These are phyloP conservation scores for Dictyostelium capitatum DNA, from an alignment of 78 protist genomes.

Conservation along the genomic window DNA sequence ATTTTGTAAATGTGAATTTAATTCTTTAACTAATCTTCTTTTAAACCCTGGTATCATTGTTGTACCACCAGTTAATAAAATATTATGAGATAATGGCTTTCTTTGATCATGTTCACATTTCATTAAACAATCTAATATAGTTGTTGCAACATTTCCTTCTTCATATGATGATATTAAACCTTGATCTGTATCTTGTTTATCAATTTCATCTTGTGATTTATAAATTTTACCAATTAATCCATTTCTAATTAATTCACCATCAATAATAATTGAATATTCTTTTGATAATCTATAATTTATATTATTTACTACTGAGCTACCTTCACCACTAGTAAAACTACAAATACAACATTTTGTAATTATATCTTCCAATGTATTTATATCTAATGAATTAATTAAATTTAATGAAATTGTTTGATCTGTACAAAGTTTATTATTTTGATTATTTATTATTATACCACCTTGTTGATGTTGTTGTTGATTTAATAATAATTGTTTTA, in stretches of 20 bases:
- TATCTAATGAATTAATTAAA: neutral
- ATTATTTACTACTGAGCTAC: neutral
- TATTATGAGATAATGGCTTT: constrained; percentile 52
- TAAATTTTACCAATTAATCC: neutral
- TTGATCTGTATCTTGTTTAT: neutral
- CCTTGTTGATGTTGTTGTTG: neutral
- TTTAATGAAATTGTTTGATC: neutral
- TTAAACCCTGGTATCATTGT: constrained; percentile 54
- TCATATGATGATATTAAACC: neutral
- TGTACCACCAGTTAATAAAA: constrained; percentile 59
- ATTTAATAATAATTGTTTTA: neutral
- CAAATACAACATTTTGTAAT: constrained; percentile 12
- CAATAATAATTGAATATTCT: neutral
- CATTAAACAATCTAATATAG: constrained; percentile 1
- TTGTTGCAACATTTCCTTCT: constrained; percentile 43
- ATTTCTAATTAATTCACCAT: neutral
- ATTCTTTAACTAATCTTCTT: constrained; percentile 1
- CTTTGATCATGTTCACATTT: constrained; percentile 50
- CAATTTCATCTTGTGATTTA: neutral
- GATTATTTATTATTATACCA: neutral
- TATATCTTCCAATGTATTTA: constrained; percentile 5
- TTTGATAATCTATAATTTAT: constrained; percentile 3
- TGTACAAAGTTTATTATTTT: neutral
- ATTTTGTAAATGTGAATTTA: neutral
- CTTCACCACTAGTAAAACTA: neutral